A percentile compares a stretch with the other conserved stretches of the same genome.
These are phyloP conservation scores for Pugionium dolabratum DNA, from an alignment of 345 rosid species.

Conservation along the genomic window DNA sequence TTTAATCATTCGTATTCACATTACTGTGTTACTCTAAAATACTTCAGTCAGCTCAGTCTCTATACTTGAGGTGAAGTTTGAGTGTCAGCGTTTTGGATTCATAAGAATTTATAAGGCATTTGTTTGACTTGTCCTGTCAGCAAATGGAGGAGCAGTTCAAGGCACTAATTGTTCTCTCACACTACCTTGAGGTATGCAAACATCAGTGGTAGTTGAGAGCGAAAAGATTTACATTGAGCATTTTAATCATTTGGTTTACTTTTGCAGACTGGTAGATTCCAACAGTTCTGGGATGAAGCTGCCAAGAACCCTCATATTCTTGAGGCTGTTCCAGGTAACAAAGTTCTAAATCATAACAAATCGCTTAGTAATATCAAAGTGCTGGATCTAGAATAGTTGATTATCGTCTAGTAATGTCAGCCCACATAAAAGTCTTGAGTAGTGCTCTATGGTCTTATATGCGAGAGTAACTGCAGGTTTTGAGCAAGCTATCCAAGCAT, in stretches of 20 bases:
- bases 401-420: background rate
- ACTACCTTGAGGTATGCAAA: conserved; percentile 79
- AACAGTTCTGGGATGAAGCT: conserved; percentile 94
- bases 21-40: too few relatives aligned
- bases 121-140: conserved; percentile 45
- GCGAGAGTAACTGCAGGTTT: conserved; percentile 62
- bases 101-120: background rate
- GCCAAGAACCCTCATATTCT: conserved; percentile 83
- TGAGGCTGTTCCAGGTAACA: conserved; percentile 89
- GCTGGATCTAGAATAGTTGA: background rate
- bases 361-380: background rate
- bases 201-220: background rate
- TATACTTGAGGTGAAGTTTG: background rate
- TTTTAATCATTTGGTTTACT: background rate
- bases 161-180: conserved; percentile 84
- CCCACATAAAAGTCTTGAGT: too few relatives aligned
- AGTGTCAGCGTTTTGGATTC: conserved; percentile 4
- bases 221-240: background rate
- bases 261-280: conserved; percentile 86
- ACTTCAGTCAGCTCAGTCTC: too few relatives aligned
- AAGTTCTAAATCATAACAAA: background rate
- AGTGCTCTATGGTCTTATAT: conserved; percentile 22
- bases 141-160: conserved; percentile 99
- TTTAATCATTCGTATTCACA: too few relatives aligned
- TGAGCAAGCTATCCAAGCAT: conserved; percentile 88